A percentile compares a stretch with the other conserved stretches of the same genome.
These are phyloP conservation scores for Melastoma malabathricum DNA, from an alignment of 345 rosid genomes.

Conservation along the genomic window DNA sequence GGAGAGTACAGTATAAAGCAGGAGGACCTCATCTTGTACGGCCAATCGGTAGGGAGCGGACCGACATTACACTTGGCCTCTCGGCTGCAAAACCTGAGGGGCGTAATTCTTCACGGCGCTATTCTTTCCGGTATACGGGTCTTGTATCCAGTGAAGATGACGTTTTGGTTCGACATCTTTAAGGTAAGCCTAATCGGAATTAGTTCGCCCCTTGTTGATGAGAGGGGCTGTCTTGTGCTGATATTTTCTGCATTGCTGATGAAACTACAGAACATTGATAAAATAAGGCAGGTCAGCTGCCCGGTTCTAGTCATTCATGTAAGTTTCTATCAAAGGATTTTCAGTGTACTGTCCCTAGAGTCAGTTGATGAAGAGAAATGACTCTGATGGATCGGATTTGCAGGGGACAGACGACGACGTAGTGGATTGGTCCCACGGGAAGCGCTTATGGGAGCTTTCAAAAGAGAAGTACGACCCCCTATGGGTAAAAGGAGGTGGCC, in stretches of 20 bases:
- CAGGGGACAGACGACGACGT: conserved; percentile 90
- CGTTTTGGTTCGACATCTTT: conserved; percentile 87
- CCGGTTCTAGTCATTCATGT: conserved; percentile 96
- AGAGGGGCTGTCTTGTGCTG: not conserved
- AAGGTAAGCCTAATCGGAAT: conserved; percentile 33
- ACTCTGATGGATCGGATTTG: not conserved
- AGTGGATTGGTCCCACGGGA: conserved; percentile 83
- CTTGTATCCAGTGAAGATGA: conserved; percentile 83
- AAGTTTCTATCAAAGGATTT: conserved; percentile 17
- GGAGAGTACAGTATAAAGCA: conserved; percentile 54
- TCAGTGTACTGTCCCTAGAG: not conserved
- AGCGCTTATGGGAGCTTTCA: conserved; percentile 80
- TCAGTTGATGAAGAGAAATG: not conserved
- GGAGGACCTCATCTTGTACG: conserved; percentile 79
- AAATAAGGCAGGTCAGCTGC: conserved; percentile 72
- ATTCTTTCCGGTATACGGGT: conserved; percentile 93
- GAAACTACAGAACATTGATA: conserved; percentile 79
- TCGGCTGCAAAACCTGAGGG: conserved; percentile 52
- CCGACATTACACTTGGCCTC: conserved; percentile 86
- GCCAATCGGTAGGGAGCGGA: conserved; percentile 97
- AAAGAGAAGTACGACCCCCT: conserved; percentile 87
- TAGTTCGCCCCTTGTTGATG: not conserved
- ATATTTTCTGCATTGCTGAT: not conserved
- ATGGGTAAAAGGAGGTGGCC: conserved; percentile 98
- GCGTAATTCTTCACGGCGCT: conserved; percentile 92